These are phyloP conservation scores for Helotiales sp. DNA, from an alignment of 2,329 filamentous ascomycete genomes.

Conservation along the genomic window DNA sequence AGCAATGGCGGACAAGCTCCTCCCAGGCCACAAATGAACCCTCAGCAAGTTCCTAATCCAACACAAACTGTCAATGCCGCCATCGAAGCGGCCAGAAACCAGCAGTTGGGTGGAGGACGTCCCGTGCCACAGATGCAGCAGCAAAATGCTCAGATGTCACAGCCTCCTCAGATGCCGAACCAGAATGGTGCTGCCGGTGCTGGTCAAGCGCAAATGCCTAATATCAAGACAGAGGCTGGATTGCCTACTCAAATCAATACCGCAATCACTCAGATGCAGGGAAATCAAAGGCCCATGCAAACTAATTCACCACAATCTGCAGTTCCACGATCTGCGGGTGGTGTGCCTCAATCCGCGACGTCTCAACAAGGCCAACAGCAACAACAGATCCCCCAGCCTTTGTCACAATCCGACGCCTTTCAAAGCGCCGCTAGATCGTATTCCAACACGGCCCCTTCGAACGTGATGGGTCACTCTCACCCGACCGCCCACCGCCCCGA, in stretches of 20 bases:
- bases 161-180: constrained; percentile 28
- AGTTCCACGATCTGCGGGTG: constrained; percentile 40
- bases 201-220: constrained; percentile 29
- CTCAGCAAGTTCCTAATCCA: constrained; percentile 39
- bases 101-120: constrained; percentile 40
- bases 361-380: constrained; percentile 27
- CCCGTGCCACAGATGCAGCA: constrained; percentile 28
- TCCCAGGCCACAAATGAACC: constrained; percentile 39
- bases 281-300: constrained; percentile 31
- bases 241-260: constrained; percentile 41
- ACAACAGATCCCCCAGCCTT: constrained; percentile 34
- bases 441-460: constrained; percentile 39
- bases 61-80: constrained; percentile 44
- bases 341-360: constrained; percentile 32
- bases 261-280: constrained; percentile 36
- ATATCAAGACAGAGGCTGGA: constrained; percentile 39
- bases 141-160: constrained; percentile 33
- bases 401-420: constrained; percentile 42
- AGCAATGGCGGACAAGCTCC: constrained; percentile 31
- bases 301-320: constrained; percentile 42
- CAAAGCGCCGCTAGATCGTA: constrained; percentile 42
- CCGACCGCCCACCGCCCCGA: constrained; percentile 35
- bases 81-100: constrained; percentile 43
- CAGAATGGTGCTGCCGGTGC: constrained; percentile 32
- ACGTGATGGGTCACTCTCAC: constrained; percentile 43